Evolutionary conservation across 2,329 filamentous ascomycete species (phyloP), one percentile per base, ranked within the genome.

Genomic region (Pseudocercospora ulei): DNA sequence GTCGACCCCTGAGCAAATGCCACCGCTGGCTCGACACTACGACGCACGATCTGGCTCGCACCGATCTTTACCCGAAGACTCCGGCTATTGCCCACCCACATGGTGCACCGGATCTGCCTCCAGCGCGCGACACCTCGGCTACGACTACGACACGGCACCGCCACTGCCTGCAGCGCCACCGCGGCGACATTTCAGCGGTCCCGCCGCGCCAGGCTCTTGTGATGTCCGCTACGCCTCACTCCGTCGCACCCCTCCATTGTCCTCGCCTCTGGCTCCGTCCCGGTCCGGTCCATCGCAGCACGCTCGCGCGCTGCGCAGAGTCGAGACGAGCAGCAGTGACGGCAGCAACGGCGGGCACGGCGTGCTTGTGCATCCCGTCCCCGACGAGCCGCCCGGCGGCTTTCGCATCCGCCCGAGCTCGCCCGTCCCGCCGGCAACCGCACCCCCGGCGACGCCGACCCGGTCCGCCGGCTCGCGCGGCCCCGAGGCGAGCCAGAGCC

Each of bases 21-120:
- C 35, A 13, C 39, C 39, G 17, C 37, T 51, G 3, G 41, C 50
- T 4, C 53, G 55, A 35, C 56, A 52, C 44, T 54, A 55, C 24
- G 38, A 46, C 25, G 38, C 49, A 12, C 53, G 54, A 30, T 60
- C 60, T 7, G 56, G 57, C 31, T 60, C 58, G 6, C 52, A 58
- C 14, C 63, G 63, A 49, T 63, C 66, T 11, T 57, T 71, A 14
- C 65, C 66, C 18, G 68, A 72, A 38, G 71, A 60, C n/a, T 33
- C 59, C 1, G 63, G 65, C 33, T 68, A 63, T 43, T 53, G 51
- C 16, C 30, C 47, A 14, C 42, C 51, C 14, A 43, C 49, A 7
- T 59, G 59, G 50, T 62, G 67, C 39, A 57, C 52, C 40, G 65
- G 55, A 35, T 63, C 59, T 16, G 55, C 53, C 46, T 66, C 56